Base-by-base conservation (phyloP, 139 green algal genomes). In the Closterium sp. region DNA sequence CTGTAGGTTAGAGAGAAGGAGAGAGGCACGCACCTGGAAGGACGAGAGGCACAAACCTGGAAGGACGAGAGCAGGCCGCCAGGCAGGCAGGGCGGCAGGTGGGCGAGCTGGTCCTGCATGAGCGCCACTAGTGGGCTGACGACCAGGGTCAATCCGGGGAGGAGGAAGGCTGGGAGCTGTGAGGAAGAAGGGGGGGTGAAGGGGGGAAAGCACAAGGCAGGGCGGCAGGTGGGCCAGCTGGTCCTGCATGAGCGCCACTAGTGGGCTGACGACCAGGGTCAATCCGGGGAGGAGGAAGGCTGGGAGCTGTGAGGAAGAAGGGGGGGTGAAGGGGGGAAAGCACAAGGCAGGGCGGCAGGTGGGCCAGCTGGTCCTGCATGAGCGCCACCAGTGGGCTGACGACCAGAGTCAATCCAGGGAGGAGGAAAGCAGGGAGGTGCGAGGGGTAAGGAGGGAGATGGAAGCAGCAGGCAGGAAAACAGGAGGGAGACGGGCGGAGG, bases 111-210 rank as follows among this genome's bases (percentile, higher is more conserved):
- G 94, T 99, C 97, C 38, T 93, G 90, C 97, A 99, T 99, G 4
- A 99, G 95, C 5, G 97, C 97, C 69, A 99, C 92, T 87, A 99
- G 95, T 0, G 97, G 97, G 9, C 96, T 97, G 81, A 99, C 95
- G 32, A 99, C 97, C 32, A 99, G 89, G 0, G 81, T 91, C 30
- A 93, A 55, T 2, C 95, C 95, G n/a, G 95, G 94, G 87, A 97
- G 90, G 38, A 99, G 94, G 34, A 97, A 43, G 2, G 97, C 97
- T 1, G 97, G 97, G 90, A 99, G 92, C 95, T 98, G 84, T 10
- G 2, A 87, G 28, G 88, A 8, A 90, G 28, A 91, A 38, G 8
- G 31, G 3, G 9, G 86, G 30, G n/a, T 43, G 6, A 2, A 81
- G 28, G 32, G 32, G 19, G 33, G 84, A 69, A 76, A 55, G 36